phyloP scores from a whole-genome alignment of 495 filamentous ascomycete species.

The Penicillium ucsense region DNA sequence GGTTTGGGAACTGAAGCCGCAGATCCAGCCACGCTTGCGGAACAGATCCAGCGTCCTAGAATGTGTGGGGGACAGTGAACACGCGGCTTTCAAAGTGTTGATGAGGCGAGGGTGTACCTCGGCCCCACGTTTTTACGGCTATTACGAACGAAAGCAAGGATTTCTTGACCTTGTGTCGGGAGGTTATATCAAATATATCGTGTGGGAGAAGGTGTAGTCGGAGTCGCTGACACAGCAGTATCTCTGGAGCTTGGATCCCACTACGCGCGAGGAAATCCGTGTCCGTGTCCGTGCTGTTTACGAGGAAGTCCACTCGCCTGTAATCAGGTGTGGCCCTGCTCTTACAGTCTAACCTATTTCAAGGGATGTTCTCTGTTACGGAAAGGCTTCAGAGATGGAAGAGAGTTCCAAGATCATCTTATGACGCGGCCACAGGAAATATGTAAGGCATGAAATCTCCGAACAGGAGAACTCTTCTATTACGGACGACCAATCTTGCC shows the following conservation, averaged over 20 bases:
- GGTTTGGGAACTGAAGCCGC: slow-evolving; percentile 1
- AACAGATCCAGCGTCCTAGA: slow-evolving; percentile 1
- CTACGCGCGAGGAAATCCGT: slow-evolving; percentile 6
- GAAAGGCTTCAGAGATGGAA: not conserved
- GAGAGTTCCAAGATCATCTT: slow-evolving; percentile 13
- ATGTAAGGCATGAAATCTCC: slow-evolving; percentile 4
- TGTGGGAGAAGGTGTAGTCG: slow-evolving; percentile 13
- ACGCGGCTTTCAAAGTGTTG: slow-evolving; percentile 5
- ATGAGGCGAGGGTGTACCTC: slow-evolving; percentile 4
- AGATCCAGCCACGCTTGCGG: slow-evolving; percentile 3
- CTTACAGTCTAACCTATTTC: slow-evolving; percentile 1
- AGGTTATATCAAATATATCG: slow-evolving; percentile 8
- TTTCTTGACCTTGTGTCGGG: slow-evolving; percentile 8
- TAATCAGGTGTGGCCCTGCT: not conserved
- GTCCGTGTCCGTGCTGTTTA: slow-evolving; percentile 6
- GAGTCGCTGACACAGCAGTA: slow-evolving; percentile 10
- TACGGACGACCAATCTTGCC: slow-evolving; percentile 5
- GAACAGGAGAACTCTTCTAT: slow-evolving; percentile 2
- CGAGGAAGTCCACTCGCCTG: slow-evolving; percentile 4
- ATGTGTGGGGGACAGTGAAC: slow-evolving; percentile 10
- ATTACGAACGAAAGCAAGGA: slow-evolving; percentile 6
- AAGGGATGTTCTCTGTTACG: slow-evolving; percentile 10
- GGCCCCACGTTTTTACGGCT: slow-evolving; percentile 8
- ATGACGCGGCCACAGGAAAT: slow-evolving; percentile 8
- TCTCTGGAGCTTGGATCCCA: slow-evolving; percentile 11